Evolutionary conservation across 306 rosid species (phyloP), one percentile per base, ranked within the genome.

Genomic region (Glycine tomentella): DNA sequence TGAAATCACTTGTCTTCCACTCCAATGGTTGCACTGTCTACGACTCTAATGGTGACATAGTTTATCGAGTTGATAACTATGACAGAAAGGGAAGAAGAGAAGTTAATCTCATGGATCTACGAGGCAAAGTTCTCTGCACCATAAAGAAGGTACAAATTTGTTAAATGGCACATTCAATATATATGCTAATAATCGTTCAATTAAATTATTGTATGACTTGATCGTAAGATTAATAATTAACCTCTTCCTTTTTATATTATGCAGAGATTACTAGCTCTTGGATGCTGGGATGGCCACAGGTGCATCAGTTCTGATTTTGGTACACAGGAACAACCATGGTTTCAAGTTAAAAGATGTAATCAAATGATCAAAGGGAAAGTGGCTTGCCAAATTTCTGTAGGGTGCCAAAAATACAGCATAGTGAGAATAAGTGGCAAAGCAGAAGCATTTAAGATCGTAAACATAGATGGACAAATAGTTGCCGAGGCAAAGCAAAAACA

Each of bases 21-120:
- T 79, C 94, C 9, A 93, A 95, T 80, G 99, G 99, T 4, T 91
- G 95, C 94, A 95, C 99, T 0, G 91, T 91, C 58, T 95, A 86
- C 50, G 86, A 93, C 59, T 86, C 95, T 63, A 87, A 81, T 0
- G 99, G 99, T 0, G 83, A 86, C 25, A 86, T 95, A 16, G 94
- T 89, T 36, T 93, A 87, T 52, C 84, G 99, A 9, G 97, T 95
- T 6, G 98, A 95, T 80, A 93, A 95, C 81, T 95, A 95, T 69
- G 89, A 88, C 77, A 80, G 76, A 6, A 95, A 91, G 78, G 89
- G 93, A 42, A 87, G 87, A 81, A 53, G 82, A 36, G 92, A 93
- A 85, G 98, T 91, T 66, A 83, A 83, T 78, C 98, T 95, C 84
- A 95, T 93, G 99, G 93, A 95, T 90, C 87, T 90, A 9, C 48